These are phyloP conservation scores for Platanthera zijinensis DNA, from an alignment of 106 monocot species.

Conservation along the genomic window DNA sequence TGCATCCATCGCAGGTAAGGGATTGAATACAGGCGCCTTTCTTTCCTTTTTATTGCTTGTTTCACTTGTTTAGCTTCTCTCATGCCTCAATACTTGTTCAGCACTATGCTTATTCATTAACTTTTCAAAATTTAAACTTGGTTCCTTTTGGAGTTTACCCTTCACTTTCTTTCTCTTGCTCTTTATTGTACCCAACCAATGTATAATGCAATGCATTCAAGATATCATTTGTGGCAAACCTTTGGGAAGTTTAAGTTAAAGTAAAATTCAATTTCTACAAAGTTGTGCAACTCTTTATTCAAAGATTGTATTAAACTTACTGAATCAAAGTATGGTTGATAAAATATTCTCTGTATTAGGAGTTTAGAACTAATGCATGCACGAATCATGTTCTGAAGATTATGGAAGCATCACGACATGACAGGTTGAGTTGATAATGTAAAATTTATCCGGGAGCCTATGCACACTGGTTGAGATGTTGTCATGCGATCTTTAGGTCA, in stretches of 20 bases:
- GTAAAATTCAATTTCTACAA: neutral
- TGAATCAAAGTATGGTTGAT: too few species aligned
- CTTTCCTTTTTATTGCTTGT: neutral
- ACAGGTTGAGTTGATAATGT: too few species aligned
- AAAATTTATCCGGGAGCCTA: too few species aligned
- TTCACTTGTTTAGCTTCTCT: neutral
- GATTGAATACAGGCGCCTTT: neutral
- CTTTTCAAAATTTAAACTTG: neutral
- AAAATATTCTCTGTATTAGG: too few species aligned
- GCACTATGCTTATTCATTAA: neutral
- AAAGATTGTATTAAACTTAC: neutral
- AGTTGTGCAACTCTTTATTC: neutral
- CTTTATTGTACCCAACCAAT: neutral
- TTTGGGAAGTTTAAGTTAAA: neutral
- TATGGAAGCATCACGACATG: too few species aligned
- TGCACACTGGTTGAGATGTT: too few species aligned
- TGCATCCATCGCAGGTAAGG: constrained; percentile 84
- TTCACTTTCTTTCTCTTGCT: neutral
- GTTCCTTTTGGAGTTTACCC: neutral
- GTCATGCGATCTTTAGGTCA: too few species aligned
- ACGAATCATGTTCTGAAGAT: too few species aligned
- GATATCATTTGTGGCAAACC: neutral
- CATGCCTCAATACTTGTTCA: neutral
- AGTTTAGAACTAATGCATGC: too few species aligned
- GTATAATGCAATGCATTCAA: neutral